Evolutionary conservation across 805 yeast genomes (phyloP).

Genomic region (Isabelozyma heimii): DNA sequence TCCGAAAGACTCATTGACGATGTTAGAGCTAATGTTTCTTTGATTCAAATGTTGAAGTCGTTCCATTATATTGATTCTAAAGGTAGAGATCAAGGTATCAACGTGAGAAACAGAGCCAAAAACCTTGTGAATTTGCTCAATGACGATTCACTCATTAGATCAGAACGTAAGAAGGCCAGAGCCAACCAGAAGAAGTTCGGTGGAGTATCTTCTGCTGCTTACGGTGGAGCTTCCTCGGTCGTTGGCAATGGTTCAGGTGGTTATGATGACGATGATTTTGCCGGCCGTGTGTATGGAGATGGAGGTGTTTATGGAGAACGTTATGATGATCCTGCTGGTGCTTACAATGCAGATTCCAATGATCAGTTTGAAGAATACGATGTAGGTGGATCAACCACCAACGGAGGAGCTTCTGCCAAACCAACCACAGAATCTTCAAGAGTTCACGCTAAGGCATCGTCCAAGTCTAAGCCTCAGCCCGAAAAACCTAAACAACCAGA

Average conservation of each 20-base stretch:
- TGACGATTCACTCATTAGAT: slow-evolving; percentile 73
- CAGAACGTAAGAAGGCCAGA: slow-evolving; percentile 89
- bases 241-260: slow-evolving; percentile 30
- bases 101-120: slow-evolving; percentile 89
- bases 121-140: slow-evolving; percentile 66
- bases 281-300: slow-evolving; percentile 61
- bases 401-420: slow-evolving; percentile 22
- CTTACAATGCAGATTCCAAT: slow-evolving; percentile 33
- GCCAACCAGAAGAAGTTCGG: slow-evolving; percentile 79
- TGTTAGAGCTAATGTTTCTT: slow-evolving; percentile 75
- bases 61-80: slow-evolving; percentile 93
- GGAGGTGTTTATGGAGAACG: slow-evolving; percentile 70
- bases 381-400: slow-evolving; percentile 21
- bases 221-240: slow-evolving; percentile 49
- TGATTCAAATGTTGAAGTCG: slow-evolving; percentile 82
- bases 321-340: slow-evolving; percentile 55
- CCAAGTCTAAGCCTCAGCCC: slow-evolving; percentile 22
- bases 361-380: slow-evolving; percentile 63
- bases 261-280: slow-evolving; percentile 50
- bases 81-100: slow-evolving; percentile 94
- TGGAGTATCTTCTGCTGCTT: slow-evolving; percentile 60
- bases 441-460: slow-evolving; percentile 24
- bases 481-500: slow-evolving; percentile 26
- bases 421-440: slow-evolving; percentile 38
- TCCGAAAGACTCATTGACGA: slow-evolving; percentile 95